Conservation (phyloP, 768 basidiomycete genomes). For the Mycena olivaceomarginata region DNA sequence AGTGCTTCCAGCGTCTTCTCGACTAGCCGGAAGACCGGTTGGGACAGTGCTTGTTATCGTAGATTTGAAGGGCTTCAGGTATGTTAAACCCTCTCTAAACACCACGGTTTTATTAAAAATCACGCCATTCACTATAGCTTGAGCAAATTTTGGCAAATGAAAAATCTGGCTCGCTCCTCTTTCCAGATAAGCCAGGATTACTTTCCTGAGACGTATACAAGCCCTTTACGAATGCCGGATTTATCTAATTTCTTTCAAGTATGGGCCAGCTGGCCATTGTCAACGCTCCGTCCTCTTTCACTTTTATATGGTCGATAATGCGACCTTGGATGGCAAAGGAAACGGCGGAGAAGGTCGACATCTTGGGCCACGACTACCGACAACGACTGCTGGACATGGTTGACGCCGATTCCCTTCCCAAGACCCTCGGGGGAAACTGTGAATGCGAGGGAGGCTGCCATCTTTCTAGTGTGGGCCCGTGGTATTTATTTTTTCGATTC, state of each 20-base stretch:
- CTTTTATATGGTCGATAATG: slow-evolving; percentile 81
- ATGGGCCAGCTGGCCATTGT: slow-evolving; percentile 85
- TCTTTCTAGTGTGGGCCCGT: slow-evolving; percentile 80
- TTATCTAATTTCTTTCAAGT: slow-evolving; percentile 55
- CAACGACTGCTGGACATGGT: slow-evolving; percentile 74
- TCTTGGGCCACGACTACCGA: slow-evolving; percentile 78
- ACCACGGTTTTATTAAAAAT: neutral
- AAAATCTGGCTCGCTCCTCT: slow-evolving; percentile 73
- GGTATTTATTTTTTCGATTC: slow-evolving; percentile 45
- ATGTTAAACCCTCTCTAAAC: slow-evolving; percentile 41
- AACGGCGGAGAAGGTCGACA: slow-evolving; percentile 80
- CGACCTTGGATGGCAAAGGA: slow-evolving; percentile 86
- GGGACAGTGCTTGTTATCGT: slow-evolving; percentile 78
- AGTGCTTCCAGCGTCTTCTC: slow-evolving; percentile 78
- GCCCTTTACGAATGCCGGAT: neutral
- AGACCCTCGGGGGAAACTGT: slow-evolving; percentile 78
- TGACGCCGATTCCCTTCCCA: slow-evolving; percentile 79
- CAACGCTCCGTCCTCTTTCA: slow-evolving; percentile 84
- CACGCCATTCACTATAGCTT: slow-evolving; percentile 59
- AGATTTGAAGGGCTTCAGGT: slow-evolving; percentile 85
- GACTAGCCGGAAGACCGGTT: slow-evolving; percentile 71
- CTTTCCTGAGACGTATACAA: slow-evolving; percentile 82
- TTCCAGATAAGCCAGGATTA: slow-evolving; percentile 89
- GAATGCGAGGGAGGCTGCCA: slow-evolving; percentile 79
- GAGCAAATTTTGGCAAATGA: slow-evolving; percentile 86